Conservation (phyloP, 2,329 filamentous ascomycete genomes). For the Peltaster fructicola region DNA sequence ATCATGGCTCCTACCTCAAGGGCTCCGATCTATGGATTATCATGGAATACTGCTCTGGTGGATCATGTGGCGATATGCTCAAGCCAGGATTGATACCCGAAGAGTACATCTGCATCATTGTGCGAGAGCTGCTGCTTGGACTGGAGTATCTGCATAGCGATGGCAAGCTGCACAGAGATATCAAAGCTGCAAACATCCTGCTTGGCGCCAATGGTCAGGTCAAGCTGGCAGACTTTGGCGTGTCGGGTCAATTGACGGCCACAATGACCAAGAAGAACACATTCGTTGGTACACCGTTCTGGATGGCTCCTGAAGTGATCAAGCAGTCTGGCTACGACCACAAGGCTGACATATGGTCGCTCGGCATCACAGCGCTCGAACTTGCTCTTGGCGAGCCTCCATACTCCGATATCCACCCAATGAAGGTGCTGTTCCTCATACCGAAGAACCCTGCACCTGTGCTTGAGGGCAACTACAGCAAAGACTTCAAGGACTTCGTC, state of each 20-base stretch:
- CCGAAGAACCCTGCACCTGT: conserved; percentile 81
- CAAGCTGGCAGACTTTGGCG: conserved; percentile 92
- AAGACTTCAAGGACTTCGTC: conserved; percentile 34
- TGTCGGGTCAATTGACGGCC: conserved; percentile 85
- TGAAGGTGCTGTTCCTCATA: conserved; percentile 95
- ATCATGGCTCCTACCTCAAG: conserved; percentile 92
- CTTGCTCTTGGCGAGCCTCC: conserved; percentile 83
- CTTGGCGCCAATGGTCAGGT: conserved; percentile 83
- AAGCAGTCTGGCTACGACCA: conserved; percentile 96
- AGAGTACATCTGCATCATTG: conserved; percentile 92
- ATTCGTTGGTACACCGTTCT: conserved; percentile 94
- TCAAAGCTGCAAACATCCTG: conserved; percentile 95
- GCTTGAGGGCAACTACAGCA: conserved; percentile 36
- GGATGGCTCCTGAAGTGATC: conserved; percentile 99
- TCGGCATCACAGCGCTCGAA: conserved; percentile 87
- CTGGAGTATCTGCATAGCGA: conserved; percentile 87
- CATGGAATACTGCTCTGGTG: conserved; percentile 97
- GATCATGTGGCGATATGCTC: conserved; percentile 89
- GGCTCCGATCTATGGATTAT: conserved; percentile 97
- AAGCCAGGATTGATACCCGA: conserved; percentile 82
- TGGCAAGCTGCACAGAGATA: conserved; percentile 89
- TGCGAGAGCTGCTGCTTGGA: conserved; percentile 74
- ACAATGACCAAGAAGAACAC: conserved; percentile 99
- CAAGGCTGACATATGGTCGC: conserved; percentile 94
- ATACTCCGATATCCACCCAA: conserved; percentile 91